Evolutionary conservation across 257 asterid genomes (phyloP).

Genomic region (Knoxia roxburghii): DNA sequence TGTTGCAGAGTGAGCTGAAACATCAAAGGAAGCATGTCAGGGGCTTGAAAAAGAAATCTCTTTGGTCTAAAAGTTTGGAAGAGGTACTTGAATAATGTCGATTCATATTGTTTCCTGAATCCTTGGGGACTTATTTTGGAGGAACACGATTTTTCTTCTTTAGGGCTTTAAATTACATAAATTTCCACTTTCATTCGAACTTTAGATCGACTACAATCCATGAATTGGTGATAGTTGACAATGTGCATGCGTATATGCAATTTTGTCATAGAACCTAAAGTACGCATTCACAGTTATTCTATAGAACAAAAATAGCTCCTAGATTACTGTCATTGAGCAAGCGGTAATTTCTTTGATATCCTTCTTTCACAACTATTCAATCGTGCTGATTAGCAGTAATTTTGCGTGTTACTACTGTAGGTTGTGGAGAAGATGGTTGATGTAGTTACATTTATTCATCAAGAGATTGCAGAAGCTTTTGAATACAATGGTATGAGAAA

Average conservation of each 20-base stretch:
- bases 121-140: not conserved
- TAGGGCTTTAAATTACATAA: not conserved
- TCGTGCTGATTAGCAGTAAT: slow-evolving; percentile 5
- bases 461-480: slow-evolving; percentile 70
- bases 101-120: not conserved
- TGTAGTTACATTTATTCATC: slow-evolving; percentile 79
- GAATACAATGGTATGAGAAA: slow-evolving; percentile 60
- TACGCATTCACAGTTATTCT: no score
- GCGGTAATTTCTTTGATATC: not conserved
- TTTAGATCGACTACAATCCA: not conserved
- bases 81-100: slow-evolving; percentile 53
- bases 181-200: not conserved
- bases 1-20: slow-evolving; percentile 80
- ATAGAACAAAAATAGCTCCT: no score
- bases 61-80: slow-evolving; percentile 92
- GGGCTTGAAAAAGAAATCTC: slow-evolving; percentile 90
- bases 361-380: slow-evolving; percentile 1
- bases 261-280: not conserved
- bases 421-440: slow-evolving; percentile 98
- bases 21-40: slow-evolving; percentile 86
- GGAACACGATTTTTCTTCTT: not conserved
- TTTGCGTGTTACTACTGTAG: slow-evolving; percentile 30
- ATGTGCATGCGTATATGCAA: not conserved
- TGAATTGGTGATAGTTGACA: not conserved
- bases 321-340: no score